Conservation (phyloP, 192 early-diverging fungal species). For the Cladochytrium replicatum region DNA sequence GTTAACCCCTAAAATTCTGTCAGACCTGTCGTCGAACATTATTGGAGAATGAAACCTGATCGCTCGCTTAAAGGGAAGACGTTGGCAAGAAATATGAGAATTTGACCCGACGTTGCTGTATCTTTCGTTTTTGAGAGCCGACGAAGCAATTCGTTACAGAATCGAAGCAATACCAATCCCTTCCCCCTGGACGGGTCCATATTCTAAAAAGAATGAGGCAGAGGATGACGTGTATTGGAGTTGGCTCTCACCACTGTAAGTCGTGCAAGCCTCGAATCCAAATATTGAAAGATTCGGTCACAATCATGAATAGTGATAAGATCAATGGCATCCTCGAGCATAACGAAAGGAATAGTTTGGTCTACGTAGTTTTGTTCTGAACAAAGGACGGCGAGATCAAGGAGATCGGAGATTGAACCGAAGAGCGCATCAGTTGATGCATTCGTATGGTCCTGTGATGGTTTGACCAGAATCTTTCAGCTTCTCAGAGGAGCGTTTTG, state of each 20-base stretch:
- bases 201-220: conserved; percentile 21
- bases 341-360: conserved; percentile 34
- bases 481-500: no score
- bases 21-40: no score
- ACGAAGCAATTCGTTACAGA: conserved; percentile 84
- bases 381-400: background rate
- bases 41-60: conserved; percentile 55
- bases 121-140: conserved; percentile 77
- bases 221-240: no score
- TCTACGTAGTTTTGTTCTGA: conserved; percentile 25
- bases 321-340: conserved; percentile 64
- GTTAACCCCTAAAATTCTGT: conserved; percentile 73
- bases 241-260: conserved; percentile 50
- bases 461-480: no score
- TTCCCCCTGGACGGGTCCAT: conserved; percentile 74
- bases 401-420: background rate
- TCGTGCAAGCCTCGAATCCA: conserved; percentile 41
- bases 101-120: conserved; percentile 74
- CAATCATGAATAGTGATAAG: conserved; percentile 44
- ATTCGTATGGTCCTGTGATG: no score
- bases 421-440: no score
- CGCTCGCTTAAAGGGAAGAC: conserved; percentile 81
- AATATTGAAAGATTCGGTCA: conserved; percentile 50
- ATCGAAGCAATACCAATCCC: conserved; percentile 65
- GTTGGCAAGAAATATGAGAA: conserved; percentile 77